Base-by-base conservation (phyloP, 2,329 filamentous ascomycete species). In the Neonectria sp. region DNA sequence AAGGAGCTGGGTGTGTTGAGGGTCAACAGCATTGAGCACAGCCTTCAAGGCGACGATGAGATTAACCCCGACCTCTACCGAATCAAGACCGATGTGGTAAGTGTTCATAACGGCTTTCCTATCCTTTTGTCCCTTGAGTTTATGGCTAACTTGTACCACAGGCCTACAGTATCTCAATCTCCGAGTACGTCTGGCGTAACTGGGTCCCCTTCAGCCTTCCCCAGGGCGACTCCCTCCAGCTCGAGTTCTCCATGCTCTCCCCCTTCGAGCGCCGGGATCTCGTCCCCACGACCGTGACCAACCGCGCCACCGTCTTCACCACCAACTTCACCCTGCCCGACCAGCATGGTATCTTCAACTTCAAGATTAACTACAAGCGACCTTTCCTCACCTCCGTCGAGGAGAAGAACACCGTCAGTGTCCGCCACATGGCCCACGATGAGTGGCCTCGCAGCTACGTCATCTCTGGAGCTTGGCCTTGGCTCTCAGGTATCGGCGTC, bases 271-370 rank as follows among this genome's bases (percentile, higher is more conserved):
- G 96, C 48, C 88, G 98, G 37, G 86, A 90, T 67, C 90, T 99
- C 35, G 76, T 84, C 9, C 88, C 89, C 15, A 80, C 85, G 11
- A 81, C 82, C 35, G 86, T 85, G 29, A 92, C 90, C 2, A 81
- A 86, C 61, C 91, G 93, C 75, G 90, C 91, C 71, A 91, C 93
- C 56, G 87, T 93, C 68, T 99, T 92, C 85, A 87, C 88, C 70
- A 87, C 89, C 52, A 87, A 89, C 27, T 98, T 99, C 83, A 92
- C 87, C 71, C 88, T 95, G 4, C 96, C 96, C 5, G 96, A 99
- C 80, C 96, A 99, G 83, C 96, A 99, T 84, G 96, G 96, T 79
- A 98, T 99, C 83, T 99, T 98, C 88, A 97, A 97, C 85, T 98
- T 99, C 88, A 90, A 92, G 79, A 88, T 98, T 82, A 97, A 98